Conservation (phyloP, 495 filamentous ascomycete genomes). For the Parathielavia hyrcaniae region DNA sequence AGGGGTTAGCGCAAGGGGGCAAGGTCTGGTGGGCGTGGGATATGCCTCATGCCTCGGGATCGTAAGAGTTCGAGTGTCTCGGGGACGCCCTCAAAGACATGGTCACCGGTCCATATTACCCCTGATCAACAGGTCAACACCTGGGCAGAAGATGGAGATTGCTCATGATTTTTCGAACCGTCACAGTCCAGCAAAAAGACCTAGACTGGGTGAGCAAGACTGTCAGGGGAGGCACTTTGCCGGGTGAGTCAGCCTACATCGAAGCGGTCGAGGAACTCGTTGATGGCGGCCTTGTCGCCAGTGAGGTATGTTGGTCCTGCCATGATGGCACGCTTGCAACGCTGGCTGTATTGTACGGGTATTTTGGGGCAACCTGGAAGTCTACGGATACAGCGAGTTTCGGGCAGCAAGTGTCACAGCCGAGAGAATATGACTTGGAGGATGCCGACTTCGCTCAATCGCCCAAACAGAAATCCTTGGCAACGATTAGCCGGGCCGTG, state of each 20-base stretch:
- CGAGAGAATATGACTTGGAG: neutral
- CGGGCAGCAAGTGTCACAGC: too few relatives aligned
- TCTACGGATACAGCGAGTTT: too few relatives aligned
- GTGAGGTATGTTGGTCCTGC: conserved; percentile 65
- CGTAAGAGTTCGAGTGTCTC: conserved; percentile 79
- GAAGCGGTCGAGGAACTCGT: conserved; percentile 79
- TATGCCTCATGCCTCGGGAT: conserved; percentile 60
- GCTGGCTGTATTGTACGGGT: too few relatives aligned
- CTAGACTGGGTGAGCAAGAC: conserved; percentile 40
- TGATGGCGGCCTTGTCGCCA: conserved; percentile 66
- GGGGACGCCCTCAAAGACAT: conserved; percentile 72
- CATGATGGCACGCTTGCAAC: conserved; percentile 14
- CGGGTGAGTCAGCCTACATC: conserved; percentile 57
- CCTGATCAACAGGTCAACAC: conserved; percentile 47
- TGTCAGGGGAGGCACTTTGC: neutral
- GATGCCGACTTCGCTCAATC: too few relatives aligned
- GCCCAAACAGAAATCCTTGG: too few relatives aligned
- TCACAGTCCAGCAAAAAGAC: conserved; percentile 96
- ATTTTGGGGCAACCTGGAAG: neutral
- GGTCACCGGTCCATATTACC: conserved; percentile 92
- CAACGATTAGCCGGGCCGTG: too few relatives aligned
- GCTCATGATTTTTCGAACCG: conserved; percentile 49
- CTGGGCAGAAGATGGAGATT: neutral
- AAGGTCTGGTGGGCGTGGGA: neutral
- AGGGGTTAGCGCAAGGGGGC: neutral